Evolutionary conservation across 192 early-diverging fungal genomes (phyloP), one percentile per base, ranked within the genome.

Genomic region (Coemansia sp.): DNA sequence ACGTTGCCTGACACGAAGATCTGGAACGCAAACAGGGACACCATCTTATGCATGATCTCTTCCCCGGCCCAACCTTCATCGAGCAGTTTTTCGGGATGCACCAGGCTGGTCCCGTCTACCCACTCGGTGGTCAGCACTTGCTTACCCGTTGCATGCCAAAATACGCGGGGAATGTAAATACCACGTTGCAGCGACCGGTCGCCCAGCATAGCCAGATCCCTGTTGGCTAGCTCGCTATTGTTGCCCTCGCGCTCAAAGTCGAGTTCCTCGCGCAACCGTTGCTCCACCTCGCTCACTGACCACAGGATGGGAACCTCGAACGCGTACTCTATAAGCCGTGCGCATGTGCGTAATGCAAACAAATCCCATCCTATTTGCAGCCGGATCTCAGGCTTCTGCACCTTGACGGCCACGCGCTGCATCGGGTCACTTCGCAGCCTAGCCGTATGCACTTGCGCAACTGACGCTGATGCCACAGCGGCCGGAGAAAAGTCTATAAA

Each of bases 331-430:
- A 95, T 84, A 1, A 84, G 49, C 20, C 77, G 60, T 31, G 90
- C 75, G 23, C 94, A 74, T 26, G 86, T 37, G 13, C 87, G 76
- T 58, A 88, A 86, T 7, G 89, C 87, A 28, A 86, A 70, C 65
- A 98, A 63, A 71, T 98, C 95, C 86, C 88, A 89, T 35, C 83
- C 87, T 28, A 96, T 94, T 75, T 98, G 95, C 31, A 85, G 66
- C 52, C 65, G 71, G 35, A 97, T 94, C 64, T 90, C 91, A 0
- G 94, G 95, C 63, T 95, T 97, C 63, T 97, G 95, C 5, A 97
- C 82, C 81, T 97, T 97, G 28, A 97, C 93, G 0, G 95, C 95
- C 7, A 97, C 93, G 0, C 60, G 53, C 16, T 66, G 64, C 2
- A 42, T 42, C 10, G 86, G 84, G 12, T 89, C 88, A 39, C 85